Conservation (phyloP, 2,329 filamentous ascomycete species). For the Graphilbum fragrans region DNA sequence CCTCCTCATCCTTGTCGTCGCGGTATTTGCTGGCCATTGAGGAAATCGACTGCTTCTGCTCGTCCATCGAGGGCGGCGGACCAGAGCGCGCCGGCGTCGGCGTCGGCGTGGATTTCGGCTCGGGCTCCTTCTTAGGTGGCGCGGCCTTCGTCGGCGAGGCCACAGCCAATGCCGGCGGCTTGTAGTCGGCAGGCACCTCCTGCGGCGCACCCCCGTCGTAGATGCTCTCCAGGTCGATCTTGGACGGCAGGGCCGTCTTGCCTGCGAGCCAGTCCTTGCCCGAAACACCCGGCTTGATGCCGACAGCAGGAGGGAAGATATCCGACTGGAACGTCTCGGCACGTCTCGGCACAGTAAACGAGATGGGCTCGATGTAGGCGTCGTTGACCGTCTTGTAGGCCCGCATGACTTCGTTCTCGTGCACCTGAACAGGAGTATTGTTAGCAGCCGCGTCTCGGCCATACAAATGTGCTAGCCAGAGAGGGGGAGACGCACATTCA, state of each 20-base stretch:
- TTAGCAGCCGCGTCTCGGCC: too few species aligned
- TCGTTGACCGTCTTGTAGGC: slow-evolving; percentile 98
- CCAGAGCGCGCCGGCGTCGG: slow-evolving; percentile 20
- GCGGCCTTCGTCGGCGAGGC: slow-evolving; percentile 25
- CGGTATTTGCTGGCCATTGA: slow-evolving; percentile 78
- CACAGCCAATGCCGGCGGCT: slow-evolving; percentile 31
- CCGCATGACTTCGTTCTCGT: slow-evolving; percentile 92
- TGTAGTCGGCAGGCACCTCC: slow-evolving; percentile 62
- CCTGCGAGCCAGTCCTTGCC: slow-evolving; percentile 77
- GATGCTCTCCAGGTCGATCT: slow-evolving; percentile 86
- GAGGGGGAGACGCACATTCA: slow-evolving; percentile 58
- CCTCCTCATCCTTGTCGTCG: slow-evolving; percentile 49
- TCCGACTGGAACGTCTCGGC: slow-evolving; percentile 95
- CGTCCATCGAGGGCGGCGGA: slow-evolving; percentile 59
- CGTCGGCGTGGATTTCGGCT: slow-evolving; percentile 11
- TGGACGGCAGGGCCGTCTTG: slow-evolving; percentile 72
- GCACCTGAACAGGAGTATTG: slow-evolving; percentile 38
- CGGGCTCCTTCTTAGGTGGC: slow-evolving; percentile 40
- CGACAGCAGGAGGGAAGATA: slow-evolving; percentile 81
- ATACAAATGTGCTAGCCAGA: too few species aligned
- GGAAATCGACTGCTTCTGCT: slow-evolving; percentile 80
- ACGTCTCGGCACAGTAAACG: slow-evolving; percentile 89
- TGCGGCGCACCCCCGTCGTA: slow-evolving; percentile 75
- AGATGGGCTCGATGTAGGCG: slow-evolving; percentile 86
- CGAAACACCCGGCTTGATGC: slow-evolving; percentile 68